Percentiles rank a stretch among this genome's conserved stretches.
phyloP scores from a whole-genome alignment of 208 protist species.

The Trypanosoma theileri region DNA sequence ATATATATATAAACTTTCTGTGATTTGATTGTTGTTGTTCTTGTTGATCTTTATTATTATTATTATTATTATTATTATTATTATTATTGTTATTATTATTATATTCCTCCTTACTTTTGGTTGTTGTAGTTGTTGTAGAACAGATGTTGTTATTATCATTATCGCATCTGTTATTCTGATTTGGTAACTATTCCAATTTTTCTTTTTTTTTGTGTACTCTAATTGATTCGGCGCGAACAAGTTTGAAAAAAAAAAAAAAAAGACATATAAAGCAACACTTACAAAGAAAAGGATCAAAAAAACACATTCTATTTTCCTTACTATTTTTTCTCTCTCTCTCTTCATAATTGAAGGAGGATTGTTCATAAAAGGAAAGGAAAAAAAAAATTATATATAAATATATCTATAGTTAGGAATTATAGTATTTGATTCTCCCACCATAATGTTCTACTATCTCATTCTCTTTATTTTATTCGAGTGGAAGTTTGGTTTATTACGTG shows the following conservation, averaged over 20 bases:
- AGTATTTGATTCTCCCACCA: constrained; percentile 5
- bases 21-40: too few species aligned
- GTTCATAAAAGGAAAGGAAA: not conserved
- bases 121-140: not conserved
- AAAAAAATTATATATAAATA: constrained; percentile 31
- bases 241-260: not conserved
- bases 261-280: not conserved
- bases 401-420: not conserved
- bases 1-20: too few species aligned
- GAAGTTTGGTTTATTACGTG: constrained; percentile 56
- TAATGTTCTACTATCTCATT: constrained; percentile 17
- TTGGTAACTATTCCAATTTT: not conserved
- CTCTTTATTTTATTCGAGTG: constrained; percentile 39
- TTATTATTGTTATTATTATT: too few species aligned
- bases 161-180: not conserved
- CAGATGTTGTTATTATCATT: not conserved
- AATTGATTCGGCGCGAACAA: not conserved
- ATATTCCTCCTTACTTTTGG: too few species aligned
- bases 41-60: too few species aligned
- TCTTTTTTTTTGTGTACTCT: not conserved
- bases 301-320: constrained; percentile 3
- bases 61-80: too few species aligned
- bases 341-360: constrained; percentile 3
- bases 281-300: not conserved
- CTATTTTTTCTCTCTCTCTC: not conserved